phyloP scores from a whole-genome alignment of 208 protist genomes.

The Crithidia bombi region DNA sequence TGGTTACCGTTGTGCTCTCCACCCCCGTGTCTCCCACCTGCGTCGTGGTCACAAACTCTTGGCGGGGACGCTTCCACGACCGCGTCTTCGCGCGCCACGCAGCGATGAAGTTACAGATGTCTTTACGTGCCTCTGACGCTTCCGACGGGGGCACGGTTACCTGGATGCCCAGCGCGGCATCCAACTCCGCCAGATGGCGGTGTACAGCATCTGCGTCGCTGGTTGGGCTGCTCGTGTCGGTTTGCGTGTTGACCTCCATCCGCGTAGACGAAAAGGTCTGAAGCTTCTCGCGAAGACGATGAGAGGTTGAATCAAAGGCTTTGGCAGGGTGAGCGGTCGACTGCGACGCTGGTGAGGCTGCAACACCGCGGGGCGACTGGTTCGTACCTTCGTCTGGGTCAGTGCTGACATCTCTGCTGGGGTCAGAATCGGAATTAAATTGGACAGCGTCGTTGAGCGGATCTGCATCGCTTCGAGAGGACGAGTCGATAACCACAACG shows the following conservation, averaged over 20 bases:
- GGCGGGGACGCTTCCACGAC: constrained; percentile 19
- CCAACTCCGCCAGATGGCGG: constrained; percentile 10
- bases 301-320: background rate
- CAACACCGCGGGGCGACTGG: background rate
- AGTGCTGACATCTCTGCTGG: background rate
- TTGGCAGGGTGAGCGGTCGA: background rate
- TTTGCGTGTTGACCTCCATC: constrained; percentile 18
- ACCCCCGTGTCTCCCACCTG: background rate
- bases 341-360: background rate
- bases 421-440: background rate
- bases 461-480: background rate
- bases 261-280: background rate
- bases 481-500: constrained; percentile 35
- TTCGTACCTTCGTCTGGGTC: background rate
- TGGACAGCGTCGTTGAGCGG: background rate
- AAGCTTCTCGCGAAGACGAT: background rate
- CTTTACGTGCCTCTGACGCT: background rate
- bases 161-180: constrained; percentile 25
- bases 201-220: constrained; percentile 2
- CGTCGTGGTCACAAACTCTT: background rate
- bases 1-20: background rate
- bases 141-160: background rate
- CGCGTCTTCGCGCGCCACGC: constrained; percentile 15
- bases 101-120: background rate
- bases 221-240: background rate